Evolutionary conservation across 1,284 basidiomycete species (phyloP), one percentile per base, ranked within the genome.

Genomic region (Violaceomyces palustris): DNA sequence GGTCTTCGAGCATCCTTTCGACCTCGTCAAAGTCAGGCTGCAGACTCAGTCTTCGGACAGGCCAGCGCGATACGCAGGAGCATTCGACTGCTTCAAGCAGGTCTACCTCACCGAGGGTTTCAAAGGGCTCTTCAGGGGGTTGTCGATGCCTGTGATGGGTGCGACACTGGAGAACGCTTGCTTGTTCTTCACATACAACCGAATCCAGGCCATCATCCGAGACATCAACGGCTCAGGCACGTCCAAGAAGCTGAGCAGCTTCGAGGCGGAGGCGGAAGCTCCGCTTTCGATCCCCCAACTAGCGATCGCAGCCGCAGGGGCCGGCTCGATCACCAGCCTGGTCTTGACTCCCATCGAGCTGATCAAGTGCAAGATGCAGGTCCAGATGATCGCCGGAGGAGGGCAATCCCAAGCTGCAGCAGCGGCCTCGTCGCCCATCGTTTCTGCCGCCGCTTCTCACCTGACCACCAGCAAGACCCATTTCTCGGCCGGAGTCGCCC

Each of bases 351-450:
- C 88, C 1, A 85, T 92, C 54, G 89, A 93, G 74, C 83, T 90
- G 45, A 82, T 93, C 62, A 93, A 93, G 77, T 92, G 88, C 75
- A 86, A 88, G 69, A 91, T 92, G 88, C 93, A 93, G 77, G 88
- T 92, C 3, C 88, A 92, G 74, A 87, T 89, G 81, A 79, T 88
- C 29, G 76, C 79, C 32, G 60, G 77, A n/a, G n/a, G n/a, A n/a
- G n/a, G n/a, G n/a, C n/a, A n/a, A n/a, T n/a, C n/a, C n/a, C n/a
- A n/a, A n/a, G n/a, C n/a, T n/a, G n/a, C n/a, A n/a, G n/a, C n/a
- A n/a, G n/a, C n/a, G n/a, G n/a, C n/a, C n/a, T n/a, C n/a, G n/a
- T n/a, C n/a, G n/a, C n/a, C n/a, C n/a, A n/a, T n/a, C n/a, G n/a
- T n/a, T n/a, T n/a, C n/a, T n/a, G n/a, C n/a, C n/a, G n/a, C n/a